Base-by-base conservation (phyloP, 2,329 filamentous ascomycete species). In the Ophiocordyceps unilateralis region DNA sequence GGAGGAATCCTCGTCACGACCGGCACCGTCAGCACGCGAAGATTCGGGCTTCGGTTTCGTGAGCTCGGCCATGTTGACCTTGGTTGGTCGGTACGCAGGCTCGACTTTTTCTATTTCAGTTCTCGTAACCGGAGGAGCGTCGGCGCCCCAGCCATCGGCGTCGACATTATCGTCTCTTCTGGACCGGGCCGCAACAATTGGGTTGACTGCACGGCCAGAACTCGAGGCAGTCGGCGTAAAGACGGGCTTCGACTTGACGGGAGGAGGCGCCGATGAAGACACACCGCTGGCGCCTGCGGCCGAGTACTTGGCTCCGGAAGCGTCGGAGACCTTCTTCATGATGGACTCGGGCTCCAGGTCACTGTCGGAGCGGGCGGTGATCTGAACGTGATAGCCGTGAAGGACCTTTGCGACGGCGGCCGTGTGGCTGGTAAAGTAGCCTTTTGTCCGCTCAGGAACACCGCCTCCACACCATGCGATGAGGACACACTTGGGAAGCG, bases 401-500 rank as follows among this genome's bases (percentile, higher is more conserved):
- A 98, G 75, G 51, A 95, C 72, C 64, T 94, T 95, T 48, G 87
- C 80, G 32, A 96, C 87, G 40, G 86, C 81, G 47, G 83, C 80
- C 40, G 91, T 69, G 64, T 98, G 89, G 65, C 87, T 95, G 51
- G 86, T 94, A 60, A 98, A 98, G 65, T 96, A 96, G 50, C 91
- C 91, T 66, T 96, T 98, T 47, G 89, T 96, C 55, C 89, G 74
- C 65, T 98, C 91, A n/a, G 91, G 91, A 15, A 98, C 91, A 53
- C 91, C 91, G 57, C 93, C 89, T 51, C 91, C 91, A 61, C 91
- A 98, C 83, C 91, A 98, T 51, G 83, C 88, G 58, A 98, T 86
- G 51, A 98, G 72, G 46, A 93, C 85, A 59, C 80, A 83, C 69
- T 98, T 98, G 41, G 89, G 87, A 15, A 98, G 75, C 20, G 67